phyloP scores from a whole-genome alignment of 2,329 filamentous ascomycete species.

The Clonostachys rosea region DNA sequence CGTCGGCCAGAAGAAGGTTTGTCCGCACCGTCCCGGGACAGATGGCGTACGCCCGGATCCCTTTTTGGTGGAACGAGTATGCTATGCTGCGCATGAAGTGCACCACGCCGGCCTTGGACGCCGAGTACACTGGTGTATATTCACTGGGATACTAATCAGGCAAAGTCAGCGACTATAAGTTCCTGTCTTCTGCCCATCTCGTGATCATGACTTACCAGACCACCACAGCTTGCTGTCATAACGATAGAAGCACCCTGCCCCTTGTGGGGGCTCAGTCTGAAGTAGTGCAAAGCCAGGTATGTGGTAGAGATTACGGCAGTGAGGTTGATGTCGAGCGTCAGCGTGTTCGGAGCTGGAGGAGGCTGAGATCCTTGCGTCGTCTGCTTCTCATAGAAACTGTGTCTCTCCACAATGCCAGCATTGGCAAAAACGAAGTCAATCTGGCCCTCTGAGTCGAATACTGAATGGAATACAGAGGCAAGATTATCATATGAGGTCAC shows the following conservation, averaged over 20 bases:
- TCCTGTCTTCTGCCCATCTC: not conserved
- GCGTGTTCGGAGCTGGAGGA: conserved; percentile 15
- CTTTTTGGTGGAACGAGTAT: conserved; percentile 11
- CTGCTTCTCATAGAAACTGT: conserved; percentile 24
- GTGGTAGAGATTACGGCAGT: conserved; percentile 28
- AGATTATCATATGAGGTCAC: conserved; percentile 9
- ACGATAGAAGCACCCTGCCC: conserved; percentile 14
- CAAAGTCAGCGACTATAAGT: not conserved
- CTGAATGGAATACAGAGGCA: conserved; percentile 23
- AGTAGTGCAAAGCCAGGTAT: conserved; percentile 35
- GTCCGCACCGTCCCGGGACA: conserved; percentile 23
- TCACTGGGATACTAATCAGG: conserved; percentile 14
- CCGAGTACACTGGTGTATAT: conserved; percentile 21
- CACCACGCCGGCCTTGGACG: conserved; percentile 22
- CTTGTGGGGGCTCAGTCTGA: conserved; percentile 16
- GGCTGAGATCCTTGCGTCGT: conserved; percentile 4
- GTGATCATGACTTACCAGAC: conserved; percentile 11
- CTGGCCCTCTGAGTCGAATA: conserved; percentile 22
- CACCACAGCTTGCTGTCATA: conserved; percentile 20
- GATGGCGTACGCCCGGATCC: conserved; percentile 21
- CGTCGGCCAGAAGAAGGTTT: conserved; percentile 15
- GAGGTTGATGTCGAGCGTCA: conserved; percentile 22
- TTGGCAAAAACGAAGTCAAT: conserved; percentile 45
- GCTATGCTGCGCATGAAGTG: conserved; percentile 24
- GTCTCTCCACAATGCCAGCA: conserved; percentile 34